Evolutionary conservation across 1,139 yeast genomes (phyloP).

Genomic region (Waltiozyma sp.): DNA sequence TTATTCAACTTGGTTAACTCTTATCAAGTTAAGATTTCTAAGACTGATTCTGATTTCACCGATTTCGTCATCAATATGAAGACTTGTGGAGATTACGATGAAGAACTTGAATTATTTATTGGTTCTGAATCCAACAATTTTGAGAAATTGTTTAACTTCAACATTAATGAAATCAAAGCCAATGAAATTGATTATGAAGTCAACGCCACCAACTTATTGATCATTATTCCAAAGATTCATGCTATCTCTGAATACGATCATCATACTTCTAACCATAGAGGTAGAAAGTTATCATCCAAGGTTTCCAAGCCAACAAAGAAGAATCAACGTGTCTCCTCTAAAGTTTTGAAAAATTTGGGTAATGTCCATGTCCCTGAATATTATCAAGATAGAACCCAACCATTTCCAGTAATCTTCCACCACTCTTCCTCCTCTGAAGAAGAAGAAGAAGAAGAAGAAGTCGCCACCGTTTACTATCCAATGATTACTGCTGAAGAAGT

Average conservation of each 20-base stretch:
- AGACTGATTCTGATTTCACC: not conserved
- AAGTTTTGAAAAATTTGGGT: not conserved
- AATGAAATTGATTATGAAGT: not conserved
- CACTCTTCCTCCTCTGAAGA: not conserved
- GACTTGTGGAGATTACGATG: not conserved
- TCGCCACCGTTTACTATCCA: too few species aligned
- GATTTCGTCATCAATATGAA: not conserved
- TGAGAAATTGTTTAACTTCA: not conserved
- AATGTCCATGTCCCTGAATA: not conserved
- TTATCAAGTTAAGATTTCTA: not conserved
- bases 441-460: not conserved
- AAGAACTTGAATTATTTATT: not conserved
- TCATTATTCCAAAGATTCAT: not conserved
- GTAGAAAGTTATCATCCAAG: not conserved
- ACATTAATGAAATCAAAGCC: not conserved
- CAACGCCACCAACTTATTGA: not conserved
- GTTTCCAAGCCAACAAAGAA: not conserved
- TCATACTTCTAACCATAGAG: not conserved
- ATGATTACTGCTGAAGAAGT: not conserved
- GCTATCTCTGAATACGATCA: not conserved
- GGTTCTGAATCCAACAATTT: not conserved
- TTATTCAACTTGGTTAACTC: not conserved
- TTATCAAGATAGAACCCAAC: not conserved
- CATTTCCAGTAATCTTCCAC: not conserved
- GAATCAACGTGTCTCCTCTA: not conserved